Base-by-base conservation (phyloP, 768 basidiomycete genomes). In the Amanita molliuscula region DNA sequence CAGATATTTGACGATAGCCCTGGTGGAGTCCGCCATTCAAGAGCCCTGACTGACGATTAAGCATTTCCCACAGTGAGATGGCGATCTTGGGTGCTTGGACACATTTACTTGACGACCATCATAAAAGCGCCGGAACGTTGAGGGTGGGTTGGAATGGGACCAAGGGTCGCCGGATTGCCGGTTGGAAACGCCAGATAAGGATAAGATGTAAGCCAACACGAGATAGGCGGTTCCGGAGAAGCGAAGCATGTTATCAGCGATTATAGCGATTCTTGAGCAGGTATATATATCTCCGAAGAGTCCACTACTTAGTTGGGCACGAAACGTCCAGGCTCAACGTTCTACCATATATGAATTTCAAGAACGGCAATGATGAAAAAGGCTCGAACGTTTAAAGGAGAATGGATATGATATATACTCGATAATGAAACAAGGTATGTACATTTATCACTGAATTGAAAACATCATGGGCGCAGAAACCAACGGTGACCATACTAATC, bases 371-470 rank as follows among this genome's bases (percentile, higher is more conserved):
- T 11, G 10, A 20, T 10, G 11, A n/a, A n/a, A n/a, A n/a, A n/a
- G n/a, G n/a, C 18, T 20, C 7, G 6, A 10, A 23, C 13, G 25
- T 18, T 10, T 16, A 23, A 31, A 16, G 45, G 7, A 46, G 21
- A 46, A 46, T n/a, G 16, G 11, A 9, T 33, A 46, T 29, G 31
- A 13, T 49, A 49, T 38, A 40, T 49, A 49, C 26, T 38, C 3
- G 25, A 26, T 42, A 50, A 50, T 50, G 40, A 50, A 42, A 50
- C 38, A 42, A 40, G 40, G 9, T 50, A 50, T 50, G 15, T 34
- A 50, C 48, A 43, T n/a, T 40, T 29, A 34, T 11, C 18, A 46
- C 45, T 35, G 20, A 20, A 48, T 26, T 26, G 9, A 48, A 38
- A 37, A 36, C 20, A 48, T 26, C 26, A 28, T n/a, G 23, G n/a